A percentile compares a stretch with the other conserved stretches of the same genome.
These are phyloP conservation scores for Dipodascus geniculatus DNA, from an alignment of 805 yeast species.

Conservation along the genomic window DNA sequence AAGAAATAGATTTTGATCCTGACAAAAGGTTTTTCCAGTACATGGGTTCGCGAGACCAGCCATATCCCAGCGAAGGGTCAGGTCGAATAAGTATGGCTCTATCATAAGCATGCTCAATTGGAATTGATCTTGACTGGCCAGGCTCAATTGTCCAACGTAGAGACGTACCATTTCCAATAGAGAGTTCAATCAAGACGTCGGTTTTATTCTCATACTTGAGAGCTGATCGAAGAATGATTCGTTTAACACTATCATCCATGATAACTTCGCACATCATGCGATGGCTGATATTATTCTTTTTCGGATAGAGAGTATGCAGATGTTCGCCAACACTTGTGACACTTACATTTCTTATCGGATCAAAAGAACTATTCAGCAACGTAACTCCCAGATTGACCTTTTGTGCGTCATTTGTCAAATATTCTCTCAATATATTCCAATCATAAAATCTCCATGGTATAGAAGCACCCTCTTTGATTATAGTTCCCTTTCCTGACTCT, in stretches of 20 bases:
- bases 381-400: constrained; percentile 49
- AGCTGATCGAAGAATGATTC: constrained; percentile 68
- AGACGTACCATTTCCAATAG: constrained; percentile 26
- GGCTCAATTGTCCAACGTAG: constrained; percentile 36
- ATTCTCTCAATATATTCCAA: constrained; percentile 80
- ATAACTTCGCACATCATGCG: constrained; percentile 62
- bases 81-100: constrained; percentile 55
- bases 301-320: constrained; percentile 54
- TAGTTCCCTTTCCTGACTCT: constrained; percentile 17
- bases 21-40: constrained; percentile 53
- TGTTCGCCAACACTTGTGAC: constrained; percentile 80
- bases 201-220: constrained; percentile 57
- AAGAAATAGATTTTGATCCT: constrained; percentile 44
- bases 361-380: constrained; percentile 44
- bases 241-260: constrained; percentile 66
- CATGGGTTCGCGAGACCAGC: constrained; percentile 55
- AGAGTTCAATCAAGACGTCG: constrained; percentile 40
- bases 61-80: constrained; percentile 38
- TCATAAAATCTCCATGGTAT: constrained; percentile 90
- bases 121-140: constrained; percentile 51
- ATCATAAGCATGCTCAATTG: constrained; percentile 55
- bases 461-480: constrained; percentile 34
- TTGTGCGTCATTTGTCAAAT: constrained; percentile 51
- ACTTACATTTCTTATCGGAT: constrained; percentile 42
- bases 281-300: constrained; percentile 50